Evolutionary conservation across 2,329 filamentous ascomycete species (phyloP).

Genomic region (Cercospora sesami): DNA sequence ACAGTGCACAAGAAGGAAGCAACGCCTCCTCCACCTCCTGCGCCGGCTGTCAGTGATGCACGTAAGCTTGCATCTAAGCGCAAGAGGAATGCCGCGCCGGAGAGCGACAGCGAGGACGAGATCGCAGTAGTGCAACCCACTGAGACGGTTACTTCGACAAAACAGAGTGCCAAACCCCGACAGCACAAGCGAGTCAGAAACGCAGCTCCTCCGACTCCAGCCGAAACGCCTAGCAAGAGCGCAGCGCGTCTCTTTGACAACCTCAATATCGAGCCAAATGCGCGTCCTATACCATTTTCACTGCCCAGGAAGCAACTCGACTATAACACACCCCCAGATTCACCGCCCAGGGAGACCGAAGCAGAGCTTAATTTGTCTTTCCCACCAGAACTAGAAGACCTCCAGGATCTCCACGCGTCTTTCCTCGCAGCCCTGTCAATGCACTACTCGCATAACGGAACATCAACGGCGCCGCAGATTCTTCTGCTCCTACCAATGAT

Average conservation of each 20-base stretch:
- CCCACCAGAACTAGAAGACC: slow-evolving; percentile 46
- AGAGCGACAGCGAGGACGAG: slow-evolving; percentile 30
- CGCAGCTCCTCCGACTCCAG: slow-evolving; percentile 33
- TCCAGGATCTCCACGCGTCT: slow-evolving; percentile 50
- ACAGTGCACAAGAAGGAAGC: slow-evolving; percentile 22
- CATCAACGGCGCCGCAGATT: slow-evolving; percentile 47
- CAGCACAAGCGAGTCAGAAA: slow-evolving; percentile 39
- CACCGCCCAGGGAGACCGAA: slow-evolving; percentile 26
- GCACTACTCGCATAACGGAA: slow-evolving; percentile 53
- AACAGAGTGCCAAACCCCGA: background rate
- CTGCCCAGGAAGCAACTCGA: slow-evolving; percentile 25
- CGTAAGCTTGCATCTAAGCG: slow-evolving; percentile 27
- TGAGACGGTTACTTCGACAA: background rate
- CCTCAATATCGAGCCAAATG: slow-evolving; percentile 34
- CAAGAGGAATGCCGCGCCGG: slow-evolving; percentile 30
- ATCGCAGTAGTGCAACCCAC: slow-evolving; percentile 18
- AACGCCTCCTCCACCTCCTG: slow-evolving; percentile 20
- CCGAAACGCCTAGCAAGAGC: slow-evolving; percentile 40
- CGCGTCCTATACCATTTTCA: slow-evolving; percentile 26
- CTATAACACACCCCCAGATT: slow-evolving; percentile 39
- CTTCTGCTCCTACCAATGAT: slow-evolving; percentile 43
- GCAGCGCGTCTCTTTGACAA: slow-evolving; percentile 39
- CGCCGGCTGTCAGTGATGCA: slow-evolving; percentile 3
- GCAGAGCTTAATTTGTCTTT: slow-evolving; percentile 31
- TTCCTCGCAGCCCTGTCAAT: slow-evolving; percentile 53